phyloP scores from a whole-genome alignment of 306 rosid species.

The Begonia loranthoides region DNA sequence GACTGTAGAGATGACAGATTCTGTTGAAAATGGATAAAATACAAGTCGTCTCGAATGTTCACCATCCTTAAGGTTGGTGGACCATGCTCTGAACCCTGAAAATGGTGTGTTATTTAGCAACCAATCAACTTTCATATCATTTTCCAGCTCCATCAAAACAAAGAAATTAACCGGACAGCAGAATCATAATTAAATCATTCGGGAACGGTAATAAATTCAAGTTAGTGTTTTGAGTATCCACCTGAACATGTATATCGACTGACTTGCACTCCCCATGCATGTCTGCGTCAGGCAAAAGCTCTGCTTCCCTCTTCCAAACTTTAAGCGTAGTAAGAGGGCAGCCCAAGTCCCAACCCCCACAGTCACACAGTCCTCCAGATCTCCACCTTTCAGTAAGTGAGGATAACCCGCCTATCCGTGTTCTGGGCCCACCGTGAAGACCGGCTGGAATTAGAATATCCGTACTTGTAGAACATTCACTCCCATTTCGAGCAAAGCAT shows the following conservation, averaged over 20 bases:
- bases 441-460: slow-evolving; percentile 77
- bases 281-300: slow-evolving; percentile 23
- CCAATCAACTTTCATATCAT: too few relatives aligned
- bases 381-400: slow-evolving; percentile 81
- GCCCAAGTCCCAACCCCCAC: slow-evolving; percentile 99
- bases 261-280: slow-evolving; percentile 49
- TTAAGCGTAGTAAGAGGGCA: slow-evolving; percentile 74
- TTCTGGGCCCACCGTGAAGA: slow-evolving; percentile 80
- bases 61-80: slow-evolving; percentile 64
- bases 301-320: slow-evolving; percentile 27
- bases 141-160: too few relatives aligned
- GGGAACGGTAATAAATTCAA: too few relatives aligned
- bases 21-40: slow-evolving; percentile 55
- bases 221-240: slow-evolving; percentile 11
- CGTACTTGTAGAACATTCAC: slow-evolving; percentile 53
- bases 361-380: slow-evolving; percentile 79
- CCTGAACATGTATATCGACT: slow-evolving; percentile 50
- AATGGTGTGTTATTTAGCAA: background rate
- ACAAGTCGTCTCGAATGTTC: slow-evolving; percentile 58
- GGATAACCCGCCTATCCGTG: slow-evolving; percentile 67
- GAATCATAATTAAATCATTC: too few relatives aligned
- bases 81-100: slow-evolving; percentile 34
- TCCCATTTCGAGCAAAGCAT: slow-evolving; percentile 26
- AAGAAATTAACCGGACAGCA: too few relatives aligned
- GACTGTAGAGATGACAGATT: slow-evolving; percentile 64